A percentile compares a stretch with the other conserved stretches of the same genome.
These are phyloP conservation scores for Takashimella koratensis DNA, from an alignment of 1,284 basidiomycete species.

Conservation along the genomic window DNA sequence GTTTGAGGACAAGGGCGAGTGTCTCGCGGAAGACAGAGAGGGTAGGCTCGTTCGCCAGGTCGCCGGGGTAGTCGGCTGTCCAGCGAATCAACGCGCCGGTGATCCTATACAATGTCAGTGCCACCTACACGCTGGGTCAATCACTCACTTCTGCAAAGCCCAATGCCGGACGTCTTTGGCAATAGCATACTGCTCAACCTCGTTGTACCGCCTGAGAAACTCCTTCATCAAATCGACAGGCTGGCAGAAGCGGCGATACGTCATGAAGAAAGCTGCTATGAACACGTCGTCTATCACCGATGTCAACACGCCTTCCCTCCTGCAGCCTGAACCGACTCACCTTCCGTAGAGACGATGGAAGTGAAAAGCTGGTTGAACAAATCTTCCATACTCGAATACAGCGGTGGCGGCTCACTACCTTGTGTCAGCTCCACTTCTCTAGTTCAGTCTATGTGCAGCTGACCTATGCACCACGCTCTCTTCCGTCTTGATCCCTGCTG, in stretches of 20 bases:
- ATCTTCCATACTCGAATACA: constrained; percentile 27
- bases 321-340: constrained; percentile 31
- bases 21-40: constrained; percentile 29
- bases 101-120: constrained; percentile 24
- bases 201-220: constrained; percentile 35
- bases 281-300: constrained; percentile 32
- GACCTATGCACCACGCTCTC: neutral
- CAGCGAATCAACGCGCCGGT: constrained; percentile 43
- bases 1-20: constrained; percentile 30
- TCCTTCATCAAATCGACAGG: constrained; percentile 39
- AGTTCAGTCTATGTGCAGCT: too few relatives aligned
- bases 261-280: constrained; percentile 42
- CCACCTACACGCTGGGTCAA: too few relatives aligned
- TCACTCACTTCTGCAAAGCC: constrained; percentile 41
- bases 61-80: constrained; percentile 43
- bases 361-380: constrained; percentile 38
- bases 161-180: constrained; percentile 38
- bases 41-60: constrained; percentile 29
- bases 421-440: neutral
- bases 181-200: constrained; percentile 32
- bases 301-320: neutral
- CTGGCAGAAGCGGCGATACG: constrained; percentile 44
- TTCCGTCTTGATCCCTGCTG: neutral
- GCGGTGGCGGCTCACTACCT: constrained; percentile 10
- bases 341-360: constrained; percentile 38